These are phyloP conservation scores for Climacium dendroides DNA, from an alignment of 225 moss, liverwort and hornwort species.

Conservation along the genomic window DNA sequence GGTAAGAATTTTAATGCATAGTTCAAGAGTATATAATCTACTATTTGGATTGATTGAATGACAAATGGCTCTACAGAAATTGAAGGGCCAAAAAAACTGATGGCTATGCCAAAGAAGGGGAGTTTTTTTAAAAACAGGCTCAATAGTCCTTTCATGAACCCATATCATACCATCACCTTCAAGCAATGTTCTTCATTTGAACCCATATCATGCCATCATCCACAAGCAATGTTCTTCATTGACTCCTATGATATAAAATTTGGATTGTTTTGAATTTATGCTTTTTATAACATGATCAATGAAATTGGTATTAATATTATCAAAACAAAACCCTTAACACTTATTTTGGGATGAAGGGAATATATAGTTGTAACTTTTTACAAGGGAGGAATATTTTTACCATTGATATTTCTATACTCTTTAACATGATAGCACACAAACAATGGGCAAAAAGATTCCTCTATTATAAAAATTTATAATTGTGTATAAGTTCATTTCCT, in stretches of 20 bases:
- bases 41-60: too few species aligned
- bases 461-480: neutral
- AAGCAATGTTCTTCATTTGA: too few species aligned
- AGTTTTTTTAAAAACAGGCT: too few species aligned
- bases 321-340: neutral
- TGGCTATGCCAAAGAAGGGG: too few species aligned
- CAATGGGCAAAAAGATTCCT: neutral
- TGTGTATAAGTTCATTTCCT: neutral
- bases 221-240: neutral
- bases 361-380: neutral
- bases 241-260: neutral
- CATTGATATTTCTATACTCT: neutral
- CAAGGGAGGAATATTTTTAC: neutral
- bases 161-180: too few species aligned
- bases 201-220: too few species aligned
- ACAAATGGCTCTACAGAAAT: too few species aligned
- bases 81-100: too few species aligned
- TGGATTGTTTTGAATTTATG: neutral
- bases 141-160: too few species aligned
- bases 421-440: neutral
- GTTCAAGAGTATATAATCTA: too few species aligned
- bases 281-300: too few species aligned
- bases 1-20: too few species aligned
- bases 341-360: neutral
- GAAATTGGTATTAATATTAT: neutral